Evolutionary conservation across 495 filamentous ascomycete genomes (phyloP).

Genomic region (Zalerion maritima): DNA sequence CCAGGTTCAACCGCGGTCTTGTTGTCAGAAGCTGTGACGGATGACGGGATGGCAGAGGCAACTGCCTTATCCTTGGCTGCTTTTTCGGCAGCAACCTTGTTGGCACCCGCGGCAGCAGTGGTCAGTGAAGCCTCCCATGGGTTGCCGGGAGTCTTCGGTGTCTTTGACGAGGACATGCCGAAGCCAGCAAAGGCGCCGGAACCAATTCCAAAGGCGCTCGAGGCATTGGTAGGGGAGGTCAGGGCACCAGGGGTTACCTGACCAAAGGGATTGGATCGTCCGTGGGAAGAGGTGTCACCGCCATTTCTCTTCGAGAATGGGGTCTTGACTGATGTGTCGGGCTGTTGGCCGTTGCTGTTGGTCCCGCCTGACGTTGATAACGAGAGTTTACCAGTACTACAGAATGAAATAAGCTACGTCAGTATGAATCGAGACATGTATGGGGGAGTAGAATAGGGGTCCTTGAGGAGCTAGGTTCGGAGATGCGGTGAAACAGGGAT

Average conservation of each 20-base stretch:
- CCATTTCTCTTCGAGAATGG: slow-evolving; percentile 57
- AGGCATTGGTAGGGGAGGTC: slow-evolving; percentile 78
- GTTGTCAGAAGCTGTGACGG: slow-evolving; percentile 22
- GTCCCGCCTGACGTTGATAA: slow-evolving; percentile 54
- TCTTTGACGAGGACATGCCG: slow-evolving; percentile 56
- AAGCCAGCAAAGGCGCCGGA: slow-evolving; percentile 95
- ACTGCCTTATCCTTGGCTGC: slow-evolving; percentile 34
- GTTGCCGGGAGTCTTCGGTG: slow-evolving; percentile 75
- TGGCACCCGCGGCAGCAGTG: slow-evolving; percentile 48
- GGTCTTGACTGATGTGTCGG: slow-evolving; percentile 50
- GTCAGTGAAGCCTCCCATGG: slow-evolving; percentile 57
- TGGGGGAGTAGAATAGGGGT: slow-evolving; percentile 5
- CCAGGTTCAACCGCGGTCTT: slow-evolving; percentile 16
- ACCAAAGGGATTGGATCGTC: slow-evolving; percentile 76
- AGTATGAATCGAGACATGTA: slow-evolving; percentile 1
- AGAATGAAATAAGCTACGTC: slow-evolving; percentile 2
- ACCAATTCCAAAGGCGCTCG: slow-evolving; percentile 84
- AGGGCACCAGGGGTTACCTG: slow-evolving; percentile 59
- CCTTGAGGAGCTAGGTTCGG: no score
- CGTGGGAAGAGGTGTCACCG: slow-evolving; percentile 62
- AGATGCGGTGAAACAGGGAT: no score
- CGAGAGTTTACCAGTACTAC: slow-evolving; percentile 76
- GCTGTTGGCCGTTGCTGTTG: slow-evolving; percentile 41
- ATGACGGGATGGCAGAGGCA: slow-evolving; percentile 25
- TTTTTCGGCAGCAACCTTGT: slow-evolving; percentile 49